Base-by-base conservation (phyloP, 805 yeast genomes). In the Spathaspora sp. region DNA sequence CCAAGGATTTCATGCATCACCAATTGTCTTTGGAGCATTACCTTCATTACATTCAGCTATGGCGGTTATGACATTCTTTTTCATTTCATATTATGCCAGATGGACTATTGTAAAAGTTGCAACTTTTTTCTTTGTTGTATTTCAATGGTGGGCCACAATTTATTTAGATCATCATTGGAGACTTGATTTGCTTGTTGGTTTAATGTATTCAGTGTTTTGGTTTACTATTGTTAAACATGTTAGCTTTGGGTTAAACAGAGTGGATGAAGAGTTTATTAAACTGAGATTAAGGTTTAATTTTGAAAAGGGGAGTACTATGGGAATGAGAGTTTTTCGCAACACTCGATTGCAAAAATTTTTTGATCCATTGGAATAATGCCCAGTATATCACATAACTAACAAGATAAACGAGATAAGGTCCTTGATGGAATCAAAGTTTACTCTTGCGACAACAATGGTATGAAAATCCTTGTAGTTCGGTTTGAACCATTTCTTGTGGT, bases 131-230 rank as follows among this genome's bases (percentile, higher is more conserved):
- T 85, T 78, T 64, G 79, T 85, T 6, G 50, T 72, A 2, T 60
- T 81, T 39, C 89, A 85, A 62, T 83, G 89, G 87, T 86, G 89
- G 89, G 82, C 88, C 18, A 82, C 89, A 2, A 82, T 85, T 67
- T 86, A 86, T 59, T 65, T 86, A 52, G 89, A 85, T 61, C 90
- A 85, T 65, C 92, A 85, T 65, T 86, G 85, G 78, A 72, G 88
- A 53, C 64, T 84, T 38, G 90, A 86, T 61, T 67, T 86, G 48
- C 64, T 83, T 31, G 70, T 72, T 18, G 89, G 89, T 9, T 63
- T 80, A 62, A 28, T 69, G 2, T 86, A 86, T 66, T 52, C 58
- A 5, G 48, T 48, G 4, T 3, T 54, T 8, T 53, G 55, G 47
- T 60, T 53, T 40, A 45, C 55, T 7, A 19, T 55, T 9, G 42